Base-by-base conservation (phyloP, 192 early-diverging fungal genomes). In the Mortierella claussenii region DNA sequence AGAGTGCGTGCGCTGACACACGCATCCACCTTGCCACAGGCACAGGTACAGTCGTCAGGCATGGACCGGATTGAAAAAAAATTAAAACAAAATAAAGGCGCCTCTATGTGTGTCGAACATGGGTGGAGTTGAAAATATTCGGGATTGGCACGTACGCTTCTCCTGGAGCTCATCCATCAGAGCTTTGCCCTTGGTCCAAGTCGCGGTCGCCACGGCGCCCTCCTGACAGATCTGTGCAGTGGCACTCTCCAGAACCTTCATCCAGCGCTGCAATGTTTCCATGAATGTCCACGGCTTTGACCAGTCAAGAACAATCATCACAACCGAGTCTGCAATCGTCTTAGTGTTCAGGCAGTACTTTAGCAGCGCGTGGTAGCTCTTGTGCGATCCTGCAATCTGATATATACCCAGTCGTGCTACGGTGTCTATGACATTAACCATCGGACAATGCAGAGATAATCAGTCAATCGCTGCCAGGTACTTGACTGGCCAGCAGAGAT, bases 261-360 rank as follows among this genome's bases (percentile, higher is more conserved):
- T 75, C 92, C 94, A 98, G 23, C 88, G 84, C 57, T 94, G 85
- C 58, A 96, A 82, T 24, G 88, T 81, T 62, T 91, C 89, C 65
- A 96, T 68, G 80, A 96, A 98, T 28, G 75, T 81, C 93, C 94
- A 96, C 21, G 96, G 96, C 76, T 85, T 83, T 23, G 89, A 85
- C 96, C 96, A 98, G 81, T 98, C 96, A 44, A 98, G 81, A 45
- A 91, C 89, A 51, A 98, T 84, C 1, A 96, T 80, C 0, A 92
- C 89, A 27, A 90, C 74, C 0, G 89, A 83, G 56, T 89, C 83
- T 0, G 85, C 62, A 31, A 95, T 65, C 18, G 91, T 83, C 21
- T 87, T 82, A 33, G 85, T 74, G 61, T 87, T 89, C 46, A 96
- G 73, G 32, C 89, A 92, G 74, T 92, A 91, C 50, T 80, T 82